A percentile compares a stretch with the other conserved stretches of the same genome.
Conservation (phyloP, 805 yeast genomes). For the Yamadazyma phyllophila region DNA sequence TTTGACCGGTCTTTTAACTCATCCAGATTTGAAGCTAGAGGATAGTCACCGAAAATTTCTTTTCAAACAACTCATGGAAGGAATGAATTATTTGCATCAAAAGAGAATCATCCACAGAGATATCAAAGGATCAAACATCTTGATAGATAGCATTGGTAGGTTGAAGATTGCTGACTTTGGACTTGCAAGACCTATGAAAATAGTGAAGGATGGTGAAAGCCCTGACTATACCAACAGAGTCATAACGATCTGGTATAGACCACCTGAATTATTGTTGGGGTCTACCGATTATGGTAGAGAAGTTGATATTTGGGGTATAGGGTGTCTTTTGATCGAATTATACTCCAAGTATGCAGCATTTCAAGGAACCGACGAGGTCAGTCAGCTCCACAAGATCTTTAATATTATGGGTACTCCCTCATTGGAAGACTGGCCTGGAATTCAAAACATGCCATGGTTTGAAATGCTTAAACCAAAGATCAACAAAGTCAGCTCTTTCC, state of each 20-base stretch:
- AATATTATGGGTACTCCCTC: constrained; percentile 87
- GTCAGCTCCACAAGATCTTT: constrained; percentile 75
- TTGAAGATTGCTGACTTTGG: constrained; percentile 82
- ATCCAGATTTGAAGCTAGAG: constrained; percentile 61
- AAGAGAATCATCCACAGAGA: constrained; percentile 75
- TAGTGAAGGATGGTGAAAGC: constrained; percentile 46
- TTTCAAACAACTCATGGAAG: constrained; percentile 63
- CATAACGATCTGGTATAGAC: constrained; percentile 95
- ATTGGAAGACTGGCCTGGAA: constrained; percentile 68
- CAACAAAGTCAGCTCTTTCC: constrained; percentile 29
- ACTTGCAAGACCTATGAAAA: constrained; percentile 72
- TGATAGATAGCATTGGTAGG: constrained; percentile 59
- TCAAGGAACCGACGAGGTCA: constrained; percentile 83
- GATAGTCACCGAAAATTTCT: constrained; percentile 66
- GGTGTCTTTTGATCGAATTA: constrained; percentile 83
- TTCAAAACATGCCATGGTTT: constrained; percentile 88
- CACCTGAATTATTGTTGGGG: constrained; percentile 90
- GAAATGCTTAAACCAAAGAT: constrained; percentile 69
- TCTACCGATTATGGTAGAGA: constrained; percentile 87
- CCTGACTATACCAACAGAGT: constrained; percentile 93
- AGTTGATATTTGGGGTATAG: constrained; percentile 96
- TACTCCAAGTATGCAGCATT: constrained; percentile 74
- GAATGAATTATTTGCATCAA: constrained; percentile 66
- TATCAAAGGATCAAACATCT: constrained; percentile 76
- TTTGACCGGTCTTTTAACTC: constrained; percentile 80